Base-by-base conservation (phyloP, 805 yeast species). In the Torulaspora quercuum region DNA sequence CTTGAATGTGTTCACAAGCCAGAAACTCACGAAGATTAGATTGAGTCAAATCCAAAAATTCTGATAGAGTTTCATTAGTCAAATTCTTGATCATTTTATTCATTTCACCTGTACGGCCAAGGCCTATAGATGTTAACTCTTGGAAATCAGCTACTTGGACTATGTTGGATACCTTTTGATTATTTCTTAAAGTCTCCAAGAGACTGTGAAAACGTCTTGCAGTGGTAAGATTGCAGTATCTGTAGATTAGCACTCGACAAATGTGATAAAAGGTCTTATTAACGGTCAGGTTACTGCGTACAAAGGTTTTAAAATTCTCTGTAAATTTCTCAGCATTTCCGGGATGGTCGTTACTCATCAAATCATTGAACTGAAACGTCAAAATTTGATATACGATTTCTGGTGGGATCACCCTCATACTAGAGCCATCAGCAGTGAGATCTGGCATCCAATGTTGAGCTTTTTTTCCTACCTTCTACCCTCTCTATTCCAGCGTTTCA, bases 51-150 rank as follows among this genome's bases (percentile, higher is more conserved):
- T 61, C 53, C 18, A 88, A 66, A 39, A 86, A 84, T 14, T 75
- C 67, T 29, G 74, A 59, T 15, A 88, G 77, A 2, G 95, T 88
- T 17, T 67, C 64, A 25, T 80, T 69, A 0, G 95, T 88, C 25
- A 88, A 86, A 84, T 85, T 84, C 61, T 88, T 94, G 49, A 88
- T 88, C 61, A 84, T 94, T 59, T 76, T 80, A 63, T 84, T 89
- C 95, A 88, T 88, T 49, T 81, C 73, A 7, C 84, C 86, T 0
- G 96, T 83, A 46, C 96, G 69, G 2, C 96, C 96, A 31, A 88
- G 69, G 0, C 96, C 96, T 32, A 89, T 79, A 0, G 90, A 80
- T 1, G 96, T 87, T 60, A 88, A 82, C 49, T 84, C 90, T 52
- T 84, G 83, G 52, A 88, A 89, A 64, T 88, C 96, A 49, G 89